These are phyloP conservation scores for Raddia guianensis DNA, from an alignment of 176 grass and related monocot species.

Conservation along the genomic window DNA sequence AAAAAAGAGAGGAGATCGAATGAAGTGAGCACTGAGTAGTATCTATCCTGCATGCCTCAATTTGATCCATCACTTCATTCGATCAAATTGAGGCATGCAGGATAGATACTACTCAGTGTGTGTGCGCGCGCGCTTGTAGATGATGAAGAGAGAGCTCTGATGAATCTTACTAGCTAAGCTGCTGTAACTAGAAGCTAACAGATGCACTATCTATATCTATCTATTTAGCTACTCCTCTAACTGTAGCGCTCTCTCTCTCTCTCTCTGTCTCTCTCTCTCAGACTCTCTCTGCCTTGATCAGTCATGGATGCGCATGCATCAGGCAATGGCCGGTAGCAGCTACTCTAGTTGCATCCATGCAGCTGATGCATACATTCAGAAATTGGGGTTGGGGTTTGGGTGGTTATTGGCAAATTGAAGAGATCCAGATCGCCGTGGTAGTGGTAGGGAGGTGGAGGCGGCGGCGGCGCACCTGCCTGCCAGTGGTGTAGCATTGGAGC, in stretches of 20 bases:
- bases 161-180: constrained; percentile 18
- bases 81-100: too few relatives aligned
- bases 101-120: too few relatives aligned
- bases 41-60: neutral
- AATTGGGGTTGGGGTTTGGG: neutral
- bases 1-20: neutral
- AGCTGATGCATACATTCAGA: neutral
- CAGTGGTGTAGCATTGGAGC: constrained; percentile 1
- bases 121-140: too few relatives aligned
- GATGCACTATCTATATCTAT: neutral
- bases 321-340: too few relatives aligned
- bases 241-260: too few relatives aligned
- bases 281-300: neutral
- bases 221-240: neutral
- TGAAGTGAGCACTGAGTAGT: neutral
- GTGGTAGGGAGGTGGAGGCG: constrained; percentile 33
- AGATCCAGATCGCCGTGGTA: constrained; percentile 27
- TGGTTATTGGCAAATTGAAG: constrained; percentile 29
- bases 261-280: too few relatives aligned
- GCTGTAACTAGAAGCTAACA: neutral
- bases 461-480: constrained; percentile 11
- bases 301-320: neutral
- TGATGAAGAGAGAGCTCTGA: neutral
- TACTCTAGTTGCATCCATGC: too few relatives aligned
- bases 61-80: neutral